These are phyloP conservation scores for Metarhizium brunneum DNA, from an alignment of 2,329 filamentous ascomycete genomes.

Conservation along the genomic window DNA sequence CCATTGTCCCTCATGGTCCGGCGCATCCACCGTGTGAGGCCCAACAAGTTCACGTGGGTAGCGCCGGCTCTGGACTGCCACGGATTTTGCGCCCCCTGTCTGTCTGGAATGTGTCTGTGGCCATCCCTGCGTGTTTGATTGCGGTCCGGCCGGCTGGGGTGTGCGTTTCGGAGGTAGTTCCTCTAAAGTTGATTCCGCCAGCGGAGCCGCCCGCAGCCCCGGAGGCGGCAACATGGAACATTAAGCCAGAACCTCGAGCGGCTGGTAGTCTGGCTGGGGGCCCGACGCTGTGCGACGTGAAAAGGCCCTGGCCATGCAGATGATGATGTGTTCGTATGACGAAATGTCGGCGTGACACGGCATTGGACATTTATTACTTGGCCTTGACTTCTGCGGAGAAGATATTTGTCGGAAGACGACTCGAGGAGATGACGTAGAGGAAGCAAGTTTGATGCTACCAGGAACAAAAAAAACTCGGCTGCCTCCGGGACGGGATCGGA, in stretches of 20 bases:
- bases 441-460: too few species aligned
- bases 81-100: neutral
- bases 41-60: too few species aligned
- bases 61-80: neutral
- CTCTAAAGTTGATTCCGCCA: conserved; percentile 9
- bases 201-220: neutral
- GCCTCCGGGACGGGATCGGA: neutral
- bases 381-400: neutral
- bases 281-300: neutral
- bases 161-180: conserved; percentile 2
- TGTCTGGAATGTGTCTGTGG: neutral
- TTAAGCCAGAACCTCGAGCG: too few species aligned
- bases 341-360: neutral
- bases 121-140: too few species aligned
- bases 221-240: neutral
- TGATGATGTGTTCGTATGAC: neutral
- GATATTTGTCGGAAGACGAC: neutral
- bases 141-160: neutral
- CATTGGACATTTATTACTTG: neutral
- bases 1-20: neutral
- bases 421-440: neutral
- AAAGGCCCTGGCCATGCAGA: neutral
- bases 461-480: neutral
- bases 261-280: too few species aligned
- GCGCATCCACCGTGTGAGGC: neutral